Conservation (phyloP, 1,284 basidiomycete species). For the Rhodotorula glutinis region DNA sequence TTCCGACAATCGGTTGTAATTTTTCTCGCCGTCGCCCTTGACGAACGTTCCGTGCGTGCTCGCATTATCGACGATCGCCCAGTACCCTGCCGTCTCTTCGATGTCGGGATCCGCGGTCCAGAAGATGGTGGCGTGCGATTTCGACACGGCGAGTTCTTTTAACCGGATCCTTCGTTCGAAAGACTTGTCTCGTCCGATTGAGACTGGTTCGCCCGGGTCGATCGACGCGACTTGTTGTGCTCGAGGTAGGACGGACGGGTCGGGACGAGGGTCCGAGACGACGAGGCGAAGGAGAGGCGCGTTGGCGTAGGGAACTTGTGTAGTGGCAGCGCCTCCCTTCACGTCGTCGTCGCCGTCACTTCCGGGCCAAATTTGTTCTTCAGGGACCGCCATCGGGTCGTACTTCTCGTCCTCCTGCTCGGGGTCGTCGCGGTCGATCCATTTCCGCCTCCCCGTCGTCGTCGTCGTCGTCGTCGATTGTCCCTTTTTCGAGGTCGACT, state of each 20-base stretch:
- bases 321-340: neutral
- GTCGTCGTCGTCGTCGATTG: neutral
- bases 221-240: conserved; percentile 17
- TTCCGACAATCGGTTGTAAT: conserved; percentile 13
- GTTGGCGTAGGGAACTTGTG: conserved; percentile 51
- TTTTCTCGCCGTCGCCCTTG: neutral
- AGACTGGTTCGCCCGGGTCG: conserved; percentile 28
- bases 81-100: conserved; percentile 7
- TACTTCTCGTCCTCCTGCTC: conserved; percentile 7
- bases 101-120: conserved; percentile 6
- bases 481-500: no score
- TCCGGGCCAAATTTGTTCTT: conserved; percentile 32
- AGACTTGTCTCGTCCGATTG: conserved; percentile 32
- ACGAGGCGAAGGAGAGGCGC: conserved; percentile 34
- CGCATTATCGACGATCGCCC: conserved; percentile 30
- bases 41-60: conserved; percentile 35
- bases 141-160: conserved; percentile 28
- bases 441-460: neutral
- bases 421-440: neutral
- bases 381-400: conserved; percentile 3
- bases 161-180: conserved; percentile 31
- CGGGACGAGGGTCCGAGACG: conserved; percentile 9
- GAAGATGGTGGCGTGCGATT: conserved; percentile 27
- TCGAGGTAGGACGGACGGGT: conserved; percentile 1
- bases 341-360: conserved; percentile 3